phyloP scores from a whole-genome alignment of 495 filamentous ascomycete species.

The Pyrenula massariospora region DNA sequence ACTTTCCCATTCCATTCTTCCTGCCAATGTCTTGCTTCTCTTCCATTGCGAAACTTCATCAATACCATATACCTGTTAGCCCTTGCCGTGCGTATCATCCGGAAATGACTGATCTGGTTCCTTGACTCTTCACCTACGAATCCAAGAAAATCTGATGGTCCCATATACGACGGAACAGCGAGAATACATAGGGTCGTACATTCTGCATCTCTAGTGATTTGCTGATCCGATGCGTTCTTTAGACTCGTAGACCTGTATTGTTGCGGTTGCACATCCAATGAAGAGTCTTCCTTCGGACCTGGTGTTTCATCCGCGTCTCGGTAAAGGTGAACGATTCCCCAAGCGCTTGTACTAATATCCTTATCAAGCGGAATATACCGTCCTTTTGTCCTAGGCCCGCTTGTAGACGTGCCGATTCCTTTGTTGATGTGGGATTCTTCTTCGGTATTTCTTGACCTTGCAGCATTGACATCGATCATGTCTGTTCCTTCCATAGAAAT shows the following conservation, averaged over 20 bases:
- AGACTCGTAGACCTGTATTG: slow-evolving; percentile 3
- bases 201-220: slow-evolving; percentile 35
- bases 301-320: slow-evolving; percentile 70
- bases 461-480: slow-evolving; percentile 32
- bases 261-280: slow-evolving; percentile 14
- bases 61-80: slow-evolving; percentile 93
- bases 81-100: slow-evolving; percentile 83
- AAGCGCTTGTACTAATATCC: slow-evolving; percentile 72
- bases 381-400: slow-evolving; percentile 60
- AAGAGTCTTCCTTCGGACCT: slow-evolving; percentile 25
- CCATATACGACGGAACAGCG: slow-evolving; percentile 88
- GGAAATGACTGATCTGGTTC: slow-evolving; percentile 82
- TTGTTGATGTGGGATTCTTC: slow-evolving; percentile 26
- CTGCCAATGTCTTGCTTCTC: slow-evolving; percentile 67
- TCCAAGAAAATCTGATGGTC: slow-evolving; percentile 80
- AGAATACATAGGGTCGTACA: slow-evolving; percentile 90
- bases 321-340: slow-evolving; percentile 90
- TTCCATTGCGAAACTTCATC: slow-evolving; percentile 80
- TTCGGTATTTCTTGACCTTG: slow-evolving; percentile 2
- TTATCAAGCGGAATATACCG: slow-evolving; percentile 62
- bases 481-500: slow-evolving; percentile 58
- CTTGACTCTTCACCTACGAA: slow-evolving; percentile 86
- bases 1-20: slow-evolving; percentile 87
- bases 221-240: slow-evolving; percentile 3
- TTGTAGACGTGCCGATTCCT: slow-evolving; percentile 37